Evolutionary conservation across 192 early-diverging fungal genomes (phyloP), one percentile per base, ranked within the genome.

Genomic region (Funneliformis geosporum): DNA sequence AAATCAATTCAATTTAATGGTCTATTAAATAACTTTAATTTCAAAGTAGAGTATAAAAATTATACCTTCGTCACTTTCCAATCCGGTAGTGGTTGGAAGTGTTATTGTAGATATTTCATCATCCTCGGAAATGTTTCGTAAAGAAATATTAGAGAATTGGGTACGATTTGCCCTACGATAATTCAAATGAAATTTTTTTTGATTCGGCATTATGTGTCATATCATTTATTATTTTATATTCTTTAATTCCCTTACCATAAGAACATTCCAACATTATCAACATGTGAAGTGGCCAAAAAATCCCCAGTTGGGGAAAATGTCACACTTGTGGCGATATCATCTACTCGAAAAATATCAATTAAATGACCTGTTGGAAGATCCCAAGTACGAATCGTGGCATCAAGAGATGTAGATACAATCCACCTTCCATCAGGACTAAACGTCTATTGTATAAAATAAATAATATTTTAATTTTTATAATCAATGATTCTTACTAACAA

Each of bases 361-460:
- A 95, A 85, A 69, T 94, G 87, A 8, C 96, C 96, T 1, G 95
- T 93, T 9, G 97, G 96, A 70, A 99, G 83, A 85, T 99, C 98
- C 97, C 97, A 99, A 2, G 96, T 96, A 72, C 96, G 90, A 60
- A 99, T 87, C 7, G 93, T 96, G 59, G 90, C 86, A 88, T 99
- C 98, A 69, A 95, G 85, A 18, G 93, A 92, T 10, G 88, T 75
- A 4, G 94, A 93, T 38, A 98, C 89, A 8, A 99, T 85, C 95
- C 95, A 95, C 67, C 97, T 91, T 64, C 94, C 94, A 84, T 99
- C 97, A 16, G 93, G 93, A 80, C 92, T 96, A 81, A 98, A 96
- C 11, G 92, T 88, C 92, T 94, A 75, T 61, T 62, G 42, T 27
- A 65, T 39, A 33, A 14, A 60, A 21, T 40, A 9, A 18, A 21